Percentiles rank a stretch among this genome's conserved stretches.
phyloP scores from a whole-genome alignment of 2,329 filamentous ascomycete species.

The Colletotrichum kahawae region DNA sequence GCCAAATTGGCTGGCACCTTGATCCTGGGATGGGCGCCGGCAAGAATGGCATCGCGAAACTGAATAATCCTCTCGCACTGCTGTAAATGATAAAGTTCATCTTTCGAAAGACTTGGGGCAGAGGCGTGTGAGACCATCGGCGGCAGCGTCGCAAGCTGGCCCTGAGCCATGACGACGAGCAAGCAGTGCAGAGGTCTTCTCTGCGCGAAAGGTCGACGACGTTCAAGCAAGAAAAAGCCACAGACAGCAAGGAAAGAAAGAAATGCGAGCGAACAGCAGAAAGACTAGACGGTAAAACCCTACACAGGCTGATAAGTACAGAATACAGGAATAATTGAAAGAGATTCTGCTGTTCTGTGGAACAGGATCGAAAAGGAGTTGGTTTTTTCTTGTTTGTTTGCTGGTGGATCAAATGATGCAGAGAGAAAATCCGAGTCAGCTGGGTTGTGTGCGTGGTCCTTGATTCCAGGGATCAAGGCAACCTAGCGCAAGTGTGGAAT shows the following conservation, averaged over 20 bases:
- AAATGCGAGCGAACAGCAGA: background rate
- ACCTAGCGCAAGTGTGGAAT: background rate
- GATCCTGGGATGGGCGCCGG: slow-evolving; percentile 73
- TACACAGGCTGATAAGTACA: background rate
- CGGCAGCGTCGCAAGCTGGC: slow-evolving; percentile 16
- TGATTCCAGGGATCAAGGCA: background rate
- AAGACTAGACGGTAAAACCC: background rate
- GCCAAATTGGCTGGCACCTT: slow-evolving; percentile 54
- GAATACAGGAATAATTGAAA: background rate
- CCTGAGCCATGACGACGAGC: slow-evolving; percentile 14
- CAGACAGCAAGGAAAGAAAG: background rate
- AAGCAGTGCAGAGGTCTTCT: background rate
- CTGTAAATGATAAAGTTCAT: slow-evolving; percentile 61
- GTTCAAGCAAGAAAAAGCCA: slow-evolving; percentile 3
- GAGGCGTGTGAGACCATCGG: slow-evolving; percentile 26
- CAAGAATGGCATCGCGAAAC: slow-evolving; percentile 80
- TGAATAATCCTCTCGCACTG: slow-evolving; percentile 83
- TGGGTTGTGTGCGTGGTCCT: background rate
- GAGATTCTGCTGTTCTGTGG: background rate
- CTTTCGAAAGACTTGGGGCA: slow-evolving; percentile 41
- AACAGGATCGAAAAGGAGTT: background rate
- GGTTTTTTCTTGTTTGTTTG: background rate
- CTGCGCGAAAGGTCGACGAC: background rate
- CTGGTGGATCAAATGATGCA: background rate
- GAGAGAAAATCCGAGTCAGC: background rate